phyloP scores from a whole-genome alignment of 2,329 filamentous ascomycete genomes.

The Colletotrichum costaricense region DNA sequence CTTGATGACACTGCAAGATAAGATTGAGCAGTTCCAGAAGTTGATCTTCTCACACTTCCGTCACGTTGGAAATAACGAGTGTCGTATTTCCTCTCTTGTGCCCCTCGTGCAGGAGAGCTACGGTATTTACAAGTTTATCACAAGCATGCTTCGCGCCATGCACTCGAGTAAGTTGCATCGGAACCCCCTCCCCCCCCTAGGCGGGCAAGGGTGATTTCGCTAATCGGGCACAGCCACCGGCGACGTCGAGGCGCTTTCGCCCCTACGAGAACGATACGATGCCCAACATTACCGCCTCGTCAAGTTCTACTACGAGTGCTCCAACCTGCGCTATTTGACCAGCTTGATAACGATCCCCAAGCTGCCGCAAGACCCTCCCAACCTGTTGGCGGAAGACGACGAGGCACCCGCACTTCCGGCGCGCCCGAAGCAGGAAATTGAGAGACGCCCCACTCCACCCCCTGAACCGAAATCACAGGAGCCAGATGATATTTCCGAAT shows the following conservation, averaged over 20 bases:
- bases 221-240: conserved; percentile 74
- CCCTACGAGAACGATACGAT: conserved; percentile 88
- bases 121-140: conserved; percentile 99
- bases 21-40: conserved; percentile 99
- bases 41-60: conserved; percentile 98
- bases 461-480: conserved; percentile 78
- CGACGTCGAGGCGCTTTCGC: conserved; percentile 91
- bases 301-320: conserved; percentile 99
- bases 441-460: conserved; percentile 75
- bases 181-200: not conserved
- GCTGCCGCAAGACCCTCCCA: conserved; percentile 92
- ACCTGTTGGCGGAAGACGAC: conserved; percentile 86
- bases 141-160: conserved; percentile 99
- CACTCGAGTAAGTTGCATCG: conserved; percentile 78
- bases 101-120: conserved; percentile 97
- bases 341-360: conserved; percentile 97
- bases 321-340: conserved; percentile 95
- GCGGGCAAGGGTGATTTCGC: conserved; percentile 18
- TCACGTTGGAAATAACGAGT: conserved; percentile 92
- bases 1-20: conserved; percentile 95
- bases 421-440: conserved; percentile 81
- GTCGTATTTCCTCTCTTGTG: conserved; percentile 92
- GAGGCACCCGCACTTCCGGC: conserved; percentile 84
- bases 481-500: conserved; percentile 95
- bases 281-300: conserved; percentile 96